Evolutionary conservation across 768 basidiomycete genomes (phyloP), one percentile per base, ranked within the genome.

Genomic region (Tulasnella sp.): DNA sequence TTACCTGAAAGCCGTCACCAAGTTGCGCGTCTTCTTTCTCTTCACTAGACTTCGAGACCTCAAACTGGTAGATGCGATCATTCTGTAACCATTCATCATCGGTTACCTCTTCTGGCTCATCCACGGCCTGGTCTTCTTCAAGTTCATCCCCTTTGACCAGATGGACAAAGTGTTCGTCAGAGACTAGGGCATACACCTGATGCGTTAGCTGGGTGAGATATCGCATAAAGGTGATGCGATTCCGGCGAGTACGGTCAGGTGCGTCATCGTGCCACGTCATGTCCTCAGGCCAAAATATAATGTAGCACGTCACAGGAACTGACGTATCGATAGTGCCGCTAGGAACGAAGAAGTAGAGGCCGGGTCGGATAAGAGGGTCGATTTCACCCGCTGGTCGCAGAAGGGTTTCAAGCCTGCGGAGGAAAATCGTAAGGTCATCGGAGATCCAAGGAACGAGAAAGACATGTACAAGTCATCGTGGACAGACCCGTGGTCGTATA

Each of bases 221-320:
- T 46, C 80, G 68, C 78, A 82, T 81, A 61, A 82, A 82, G 0
- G 79, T 78, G 1, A 76, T 68, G 5, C 81, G 71, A 66, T 81
- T 82, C 2, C 75, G 72, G 25, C 69, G 63, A 45, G 77, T 71
- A 15, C 36, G 25, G 5, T 23, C 2, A 19, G 4, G 3, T 23
- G 77, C 73, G 11, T 69, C 66, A 63, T 80, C 78, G 31, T 75
- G 63, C 81, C 81, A 82, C 1, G 52, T 55, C 1, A 32, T 36
- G 19, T 58, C 48, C 15, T 83, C 78, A 0, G 80, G 80, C 81
- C 82, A 83, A 56, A 77, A 81, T 6, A 82, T 62, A 9, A 79
- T 71, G 49, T 76, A 79, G 6, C 76, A 19, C 32, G 2, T n/a
- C n/a, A 11, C 15, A 52, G 32, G 50, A n/a, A 21, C 23, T n/a